These are phyloP conservation scores for Rhodomyrtus psidioides DNA, from an alignment of 441 rosid species.

Conservation along the genomic window DNA sequence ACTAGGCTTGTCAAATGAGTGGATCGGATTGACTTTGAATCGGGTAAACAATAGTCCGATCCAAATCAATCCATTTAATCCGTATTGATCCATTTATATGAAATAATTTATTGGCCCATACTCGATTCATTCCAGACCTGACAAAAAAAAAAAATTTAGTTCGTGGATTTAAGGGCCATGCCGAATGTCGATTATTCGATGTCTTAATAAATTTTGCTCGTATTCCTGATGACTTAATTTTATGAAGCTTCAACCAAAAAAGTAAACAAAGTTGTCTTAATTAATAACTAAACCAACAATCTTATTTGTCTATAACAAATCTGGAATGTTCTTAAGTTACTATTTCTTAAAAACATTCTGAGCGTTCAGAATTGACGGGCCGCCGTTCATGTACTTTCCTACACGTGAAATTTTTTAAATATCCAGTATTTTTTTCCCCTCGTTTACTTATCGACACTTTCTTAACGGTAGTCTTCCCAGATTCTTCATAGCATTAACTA, in stretches of 20 bases:
- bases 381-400: background rate
- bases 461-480: too few species aligned
- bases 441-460: too few species aligned
- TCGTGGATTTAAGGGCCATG: too few species aligned
- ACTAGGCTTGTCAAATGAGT: background rate
- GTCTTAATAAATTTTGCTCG: background rate
- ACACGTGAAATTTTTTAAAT: background rate
- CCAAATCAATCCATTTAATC: background rate
- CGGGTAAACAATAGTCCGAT: accelerated
- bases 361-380: background rate
- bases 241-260: background rate
- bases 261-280: background rate
- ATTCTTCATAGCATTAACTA: too few species aligned
- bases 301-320: too few species aligned
- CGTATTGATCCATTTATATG: background rate
- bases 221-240: background rate
- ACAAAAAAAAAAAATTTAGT: too few species aligned
- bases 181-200: too few species aligned
- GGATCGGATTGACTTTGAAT: background rate
- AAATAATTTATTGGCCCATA: too few species aligned
- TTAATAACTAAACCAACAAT: too few species aligned
- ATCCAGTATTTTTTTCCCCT: too few species aligned
- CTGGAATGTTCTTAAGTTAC: too few species aligned
- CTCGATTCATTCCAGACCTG: too few species aligned
- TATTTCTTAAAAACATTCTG: background rate